Evolutionary conservation across 2,329 filamentous ascomycete genomes (phyloP).

Genomic region (Camptophora hylomeconis): DNA sequence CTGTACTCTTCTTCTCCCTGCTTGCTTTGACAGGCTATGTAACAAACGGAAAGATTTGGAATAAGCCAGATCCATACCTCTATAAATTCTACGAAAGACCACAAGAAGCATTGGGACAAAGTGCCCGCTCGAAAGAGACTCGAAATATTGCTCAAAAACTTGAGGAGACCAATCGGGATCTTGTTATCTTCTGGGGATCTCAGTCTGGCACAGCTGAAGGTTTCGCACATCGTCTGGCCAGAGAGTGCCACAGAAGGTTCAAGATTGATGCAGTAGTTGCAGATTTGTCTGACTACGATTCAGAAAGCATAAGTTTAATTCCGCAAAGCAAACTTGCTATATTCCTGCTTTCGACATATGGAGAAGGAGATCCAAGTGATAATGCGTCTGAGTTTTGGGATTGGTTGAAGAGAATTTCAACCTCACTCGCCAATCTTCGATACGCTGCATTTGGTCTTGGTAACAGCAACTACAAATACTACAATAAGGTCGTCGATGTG

Average conservation of each 20-base stretch:
- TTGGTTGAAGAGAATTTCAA: conserved; percentile 20
- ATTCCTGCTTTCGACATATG: conserved; percentile 26
- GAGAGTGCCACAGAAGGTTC: conserved; percentile 81
- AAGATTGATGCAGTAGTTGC: conserved; percentile 47
- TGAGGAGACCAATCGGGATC: conserved; percentile 42
- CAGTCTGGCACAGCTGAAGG: conserved; percentile 93
- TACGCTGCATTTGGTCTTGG: conserved; percentile 33
- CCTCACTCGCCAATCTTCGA: conserved; percentile 19
- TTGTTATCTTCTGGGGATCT: conserved; percentile 52
- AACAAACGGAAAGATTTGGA: conserved; percentile 32
- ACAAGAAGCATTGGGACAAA: no score
- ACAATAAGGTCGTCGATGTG: conserved; percentile 29
- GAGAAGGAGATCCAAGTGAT: conserved; percentile 28
- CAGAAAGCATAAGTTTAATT: conserved; percentile 7
- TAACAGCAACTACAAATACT: conserved; percentile 36
- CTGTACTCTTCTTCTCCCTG: no score
- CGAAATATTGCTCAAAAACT: conserved; percentile 41
- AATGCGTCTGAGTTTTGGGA: conserved; percentile 24
- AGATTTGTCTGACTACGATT: conserved; percentile 15
- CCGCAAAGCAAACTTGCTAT: conserved; percentile 20
- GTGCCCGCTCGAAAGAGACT: conserved; percentile 32
- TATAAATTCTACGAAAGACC: conserved; percentile 31
- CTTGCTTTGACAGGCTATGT: no score
- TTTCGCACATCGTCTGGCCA: conserved; percentile 77
- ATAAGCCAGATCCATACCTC: conserved; percentile 36